These are phyloP conservation scores for Plectosphaerella cucumerina DNA, from an alignment of 2,329 filamentous ascomycete genomes.

Conservation along the genomic window DNA sequence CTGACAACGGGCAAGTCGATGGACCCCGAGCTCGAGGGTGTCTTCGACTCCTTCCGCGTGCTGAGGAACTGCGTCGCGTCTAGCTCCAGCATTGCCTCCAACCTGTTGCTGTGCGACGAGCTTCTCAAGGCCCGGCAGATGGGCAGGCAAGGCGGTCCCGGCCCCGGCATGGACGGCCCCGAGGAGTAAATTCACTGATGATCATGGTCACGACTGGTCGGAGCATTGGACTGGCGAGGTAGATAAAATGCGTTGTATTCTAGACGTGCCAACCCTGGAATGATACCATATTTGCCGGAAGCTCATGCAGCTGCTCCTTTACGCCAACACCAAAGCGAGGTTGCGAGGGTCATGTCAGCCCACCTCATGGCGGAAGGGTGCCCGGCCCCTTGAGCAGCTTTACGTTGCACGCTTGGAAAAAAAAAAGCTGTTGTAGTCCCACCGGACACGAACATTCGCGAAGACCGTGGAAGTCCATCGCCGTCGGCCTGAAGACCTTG, in stretches of 20 bases:
- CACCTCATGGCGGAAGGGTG: too few species aligned
- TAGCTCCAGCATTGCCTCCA: conserved; percentile 90
- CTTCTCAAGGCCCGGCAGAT: conserved; percentile 97
- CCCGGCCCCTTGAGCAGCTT: too few species aligned
- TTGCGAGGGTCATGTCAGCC: too few species aligned
- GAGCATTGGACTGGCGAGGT: conserved; percentile 29
- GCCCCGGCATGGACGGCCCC: conserved; percentile 60
- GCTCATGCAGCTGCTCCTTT: too few species aligned
- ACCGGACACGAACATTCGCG: too few species aligned
- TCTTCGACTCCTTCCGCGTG: conserved; percentile 95
- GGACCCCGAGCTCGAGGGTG: conserved; percentile 88
- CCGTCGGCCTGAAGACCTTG: too few species aligned
- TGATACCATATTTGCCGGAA: conserved; percentile 6
- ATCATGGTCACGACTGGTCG: conserved; percentile 31
- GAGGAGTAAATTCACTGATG: conserved; percentile 34
- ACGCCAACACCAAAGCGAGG: too few species aligned
- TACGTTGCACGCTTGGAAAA: too few species aligned
- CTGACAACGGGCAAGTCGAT: conserved; percentile 85
- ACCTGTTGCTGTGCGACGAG: conserved; percentile 93
- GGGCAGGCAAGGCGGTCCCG: conserved; percentile 61
- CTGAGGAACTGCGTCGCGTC: conserved; percentile 91
- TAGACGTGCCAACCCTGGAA: conserved; percentile 14
- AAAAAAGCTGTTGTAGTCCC: too few species aligned
- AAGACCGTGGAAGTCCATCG: too few species aligned
- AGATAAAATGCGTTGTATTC: conserved; percentile 27